Evolutionary conservation across 805 yeast genomes (phyloP).

Genomic region (Ogataea philodendri): DNA sequence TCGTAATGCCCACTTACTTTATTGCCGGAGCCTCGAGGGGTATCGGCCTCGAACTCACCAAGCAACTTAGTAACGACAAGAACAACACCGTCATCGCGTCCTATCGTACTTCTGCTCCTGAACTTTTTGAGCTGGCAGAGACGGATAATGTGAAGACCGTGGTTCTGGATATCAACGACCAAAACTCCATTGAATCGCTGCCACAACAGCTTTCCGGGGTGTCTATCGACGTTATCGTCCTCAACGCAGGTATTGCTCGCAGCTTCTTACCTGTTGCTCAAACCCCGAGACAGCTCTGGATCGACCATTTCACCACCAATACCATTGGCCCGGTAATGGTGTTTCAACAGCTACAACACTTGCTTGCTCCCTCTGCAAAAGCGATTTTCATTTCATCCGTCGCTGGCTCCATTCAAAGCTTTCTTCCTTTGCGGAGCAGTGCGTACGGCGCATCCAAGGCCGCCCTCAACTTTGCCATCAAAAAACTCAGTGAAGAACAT

Average conservation of each 20-base stretch:
- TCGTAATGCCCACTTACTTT: too few relatives aligned
- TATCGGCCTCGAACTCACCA: too few relatives aligned
- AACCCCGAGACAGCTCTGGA: conserved; percentile 1
- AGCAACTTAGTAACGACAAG: too few relatives aligned
- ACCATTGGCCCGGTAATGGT: conserved; percentile 35
- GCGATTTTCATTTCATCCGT: conserved; percentile 31
- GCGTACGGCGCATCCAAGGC: conserved; percentile 40
- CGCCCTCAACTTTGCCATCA: conserved; percentile 33
- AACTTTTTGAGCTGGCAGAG: too few relatives aligned
- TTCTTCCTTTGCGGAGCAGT: conserved; percentile 20
- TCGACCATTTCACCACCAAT: conserved; percentile 20
- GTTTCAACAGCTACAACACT: conserved; percentile 31
- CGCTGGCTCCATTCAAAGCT: conserved; percentile 30
- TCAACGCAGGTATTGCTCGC: conserved; percentile 33
- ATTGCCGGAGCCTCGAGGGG: too few relatives aligned
- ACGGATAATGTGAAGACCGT: too few relatives aligned
- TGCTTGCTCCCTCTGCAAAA: conserved; percentile 25
- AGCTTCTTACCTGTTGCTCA: neutral
- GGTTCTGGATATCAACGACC: too few relatives aligned
- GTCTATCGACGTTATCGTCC: conserved; percentile 38
- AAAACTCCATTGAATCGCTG: too few relatives aligned
- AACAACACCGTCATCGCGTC: too few relatives aligned
- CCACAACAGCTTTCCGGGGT: too few relatives aligned
- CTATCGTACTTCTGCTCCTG: too few relatives aligned
- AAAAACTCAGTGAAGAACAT: conserved; percentile 29